Evolutionary conservation across 805 yeast species (phyloP).

Genomic region (Kluyveromyces lactis): DNA sequence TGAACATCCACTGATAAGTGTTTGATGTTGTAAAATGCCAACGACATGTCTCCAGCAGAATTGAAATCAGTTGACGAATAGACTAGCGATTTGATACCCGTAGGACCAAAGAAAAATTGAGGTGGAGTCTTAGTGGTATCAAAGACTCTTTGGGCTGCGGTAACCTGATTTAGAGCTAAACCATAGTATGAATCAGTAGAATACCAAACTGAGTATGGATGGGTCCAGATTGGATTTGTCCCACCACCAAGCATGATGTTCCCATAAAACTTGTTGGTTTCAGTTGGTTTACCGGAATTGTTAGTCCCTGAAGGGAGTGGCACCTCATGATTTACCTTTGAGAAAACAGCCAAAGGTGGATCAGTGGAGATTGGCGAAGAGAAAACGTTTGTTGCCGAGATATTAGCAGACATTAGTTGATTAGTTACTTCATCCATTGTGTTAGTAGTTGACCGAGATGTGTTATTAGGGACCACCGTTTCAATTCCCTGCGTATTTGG

Average conservation of each 20-base stretch:
- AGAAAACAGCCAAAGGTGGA: conserved; percentile 38
- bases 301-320: conserved; percentile 7
- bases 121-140: conserved; percentile 51
- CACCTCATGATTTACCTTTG: conserved; percentile 34
- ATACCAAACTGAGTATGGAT: conserved; percentile 72
- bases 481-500: not conserved
- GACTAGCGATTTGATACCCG: conserved; percentile 52
- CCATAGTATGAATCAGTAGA: conserved; percentile 48
- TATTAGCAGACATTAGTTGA: conserved; percentile 1
- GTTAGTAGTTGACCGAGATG: conserved; percentile 3
- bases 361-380: conserved; percentile 32
- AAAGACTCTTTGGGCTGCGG: conserved; percentile 50
- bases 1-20: conserved; percentile 31
- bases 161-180: conserved; percentile 58
- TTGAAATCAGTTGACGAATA: conserved; percentile 38
- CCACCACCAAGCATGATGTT: conserved; percentile 62
- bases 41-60: conserved; percentile 13
- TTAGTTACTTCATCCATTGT: conserved; percentile 1
- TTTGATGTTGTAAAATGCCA: conserved; percentile 24
- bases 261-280: conserved; percentile 74
- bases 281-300: conserved; percentile 36
- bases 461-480: not conserved
- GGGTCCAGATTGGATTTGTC: conserved; percentile 68
- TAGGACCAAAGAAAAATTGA: conserved; percentile 61
- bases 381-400: conserved; percentile 6